Evolutionary conservation across 768 basidiomycete species (phyloP), one percentile per base, ranked within the genome.

Genomic region (Lactarius psammicola): DNA sequence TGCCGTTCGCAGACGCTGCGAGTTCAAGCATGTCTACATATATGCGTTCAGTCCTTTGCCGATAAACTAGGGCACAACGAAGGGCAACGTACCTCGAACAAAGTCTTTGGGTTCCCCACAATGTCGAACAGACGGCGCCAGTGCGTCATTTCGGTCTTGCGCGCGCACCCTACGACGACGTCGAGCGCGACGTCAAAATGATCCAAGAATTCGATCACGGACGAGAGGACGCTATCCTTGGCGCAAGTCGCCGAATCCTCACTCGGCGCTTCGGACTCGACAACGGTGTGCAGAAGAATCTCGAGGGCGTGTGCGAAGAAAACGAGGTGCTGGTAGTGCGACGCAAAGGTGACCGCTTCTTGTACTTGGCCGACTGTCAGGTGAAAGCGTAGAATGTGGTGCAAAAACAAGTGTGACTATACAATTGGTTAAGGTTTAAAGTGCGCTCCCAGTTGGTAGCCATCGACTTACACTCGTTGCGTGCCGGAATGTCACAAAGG

Each of bases 261-360:
- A 62, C 70, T 65, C 3, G 76, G 74, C 1, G 83, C 80, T 71
- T 97, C 94, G 5, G 90, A 89, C 76, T 99, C 97, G 2, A 95
- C 87, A 2, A 97, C 93, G 4, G 87, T 90, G 73, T 98, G 94
- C 0, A 99, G 84, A 20, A 98, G 87, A 55, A 99, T 90, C 77
- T 99, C 97, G 54, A 99, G 82, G 2, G 92, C 88, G 74, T 98
- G 96, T 0, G 92, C 84, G 72, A 98, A 98, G 77, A 89, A 99
- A 9, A 97, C 88, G 36, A 98, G 85, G 60, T 86, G 78, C 70
- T 92, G 87, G 75, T 98, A 98, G 74, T 92, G 86, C 18, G 86
- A 82, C 3, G 95, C 95, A 72, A 98, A 91, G 0, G 81, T 75
- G 30, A 98, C 90, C 1, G 97, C 95, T 69, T 93, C 90, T 67